These are phyloP conservation scores for Hibiscus syriacus DNA, from an alignment of 345 rosid species.

Conservation along the genomic window DNA sequence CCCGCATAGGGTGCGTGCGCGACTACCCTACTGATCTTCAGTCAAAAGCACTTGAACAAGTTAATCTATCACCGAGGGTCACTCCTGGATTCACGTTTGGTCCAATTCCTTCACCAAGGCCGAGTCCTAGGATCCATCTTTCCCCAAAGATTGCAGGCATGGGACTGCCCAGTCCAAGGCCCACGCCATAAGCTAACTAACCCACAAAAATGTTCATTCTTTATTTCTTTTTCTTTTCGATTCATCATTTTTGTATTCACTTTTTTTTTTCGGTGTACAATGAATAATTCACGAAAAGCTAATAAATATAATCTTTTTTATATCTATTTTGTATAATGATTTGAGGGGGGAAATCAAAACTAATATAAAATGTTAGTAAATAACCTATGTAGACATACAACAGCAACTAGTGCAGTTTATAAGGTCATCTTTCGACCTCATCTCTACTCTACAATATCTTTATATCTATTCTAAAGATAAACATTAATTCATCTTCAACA, in stretches of 20 bases:
- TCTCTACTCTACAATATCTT: too few species aligned
- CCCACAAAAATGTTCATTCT: background rate
- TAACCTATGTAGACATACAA: background rate
- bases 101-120: constrained; percentile 87
- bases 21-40: constrained; percentile 71
- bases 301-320: background rate
- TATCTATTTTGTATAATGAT: too few species aligned
- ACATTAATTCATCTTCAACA: too few species aligned
- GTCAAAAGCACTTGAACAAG: constrained; percentile 57
- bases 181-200: background rate
- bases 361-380: too few species aligned
- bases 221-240: background rate
- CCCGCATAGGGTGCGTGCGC: constrained; percentile 81
- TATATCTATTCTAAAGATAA: too few species aligned
- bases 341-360: too few species aligned
- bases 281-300: background rate
- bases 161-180: constrained; percentile 33
- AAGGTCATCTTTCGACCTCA: background rate
- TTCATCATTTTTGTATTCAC: background rate
- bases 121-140: constrained; percentile 75
- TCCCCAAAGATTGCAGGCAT: constrained; percentile 61
- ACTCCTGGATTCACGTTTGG: constrained; percentile 36
- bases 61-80: too few species aligned
- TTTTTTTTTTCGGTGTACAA: background rate
- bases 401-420: background rate